These are phyloP conservation scores for Phytophthora macrochlamydospora DNA, from an alignment of 352 stramenopile species.

Conservation along the genomic window DNA sequence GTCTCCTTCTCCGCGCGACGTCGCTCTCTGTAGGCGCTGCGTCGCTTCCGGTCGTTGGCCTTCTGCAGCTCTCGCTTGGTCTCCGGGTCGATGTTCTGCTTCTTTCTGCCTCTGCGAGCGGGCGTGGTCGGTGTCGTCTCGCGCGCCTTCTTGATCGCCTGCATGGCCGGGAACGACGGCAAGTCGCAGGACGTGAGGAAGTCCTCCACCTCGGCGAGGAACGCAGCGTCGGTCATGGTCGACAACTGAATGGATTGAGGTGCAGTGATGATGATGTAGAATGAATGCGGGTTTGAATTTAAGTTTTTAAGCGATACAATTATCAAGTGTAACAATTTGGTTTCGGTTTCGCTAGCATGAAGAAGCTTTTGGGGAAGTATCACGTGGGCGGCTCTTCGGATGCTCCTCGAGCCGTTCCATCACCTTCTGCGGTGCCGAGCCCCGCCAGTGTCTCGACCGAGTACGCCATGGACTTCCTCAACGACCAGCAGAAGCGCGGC, in stretches of 20 bases:
- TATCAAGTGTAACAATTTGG: too few relatives aligned
- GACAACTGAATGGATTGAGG: background rate
- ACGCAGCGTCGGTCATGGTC: background rate
- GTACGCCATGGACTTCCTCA: conserved; percentile 43
- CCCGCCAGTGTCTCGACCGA: conserved; percentile 13
- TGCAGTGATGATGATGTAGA: too few relatives aligned
- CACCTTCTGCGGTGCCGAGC: background rate
- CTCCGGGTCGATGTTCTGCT: background rate
- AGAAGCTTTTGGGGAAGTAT: conserved; percentile 5
- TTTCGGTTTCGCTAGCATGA: background rate
- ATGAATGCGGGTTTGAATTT: too few relatives aligned
- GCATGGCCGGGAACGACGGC: too few relatives aligned
- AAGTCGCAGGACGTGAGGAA: too few relatives aligned
- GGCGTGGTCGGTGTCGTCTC: too few relatives aligned
- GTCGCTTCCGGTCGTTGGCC: conserved; percentile 15
- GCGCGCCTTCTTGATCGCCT: too few relatives aligned
- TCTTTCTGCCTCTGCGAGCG: background rate
- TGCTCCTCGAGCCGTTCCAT: background rate
- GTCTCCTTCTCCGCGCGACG: background rate
- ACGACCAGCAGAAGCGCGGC: conserved; percentile 63
- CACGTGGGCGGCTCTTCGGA: background rate
- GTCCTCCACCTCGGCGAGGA: too few relatives aligned
- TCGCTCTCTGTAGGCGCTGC: conserved; percentile 8
- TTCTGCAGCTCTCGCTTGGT: conserved; percentile 3
- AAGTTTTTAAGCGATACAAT: too few relatives aligned